Evolutionary conservation across 305 asterid species (phyloP).

Genomic region (Fraxinus platypoda): DNA sequence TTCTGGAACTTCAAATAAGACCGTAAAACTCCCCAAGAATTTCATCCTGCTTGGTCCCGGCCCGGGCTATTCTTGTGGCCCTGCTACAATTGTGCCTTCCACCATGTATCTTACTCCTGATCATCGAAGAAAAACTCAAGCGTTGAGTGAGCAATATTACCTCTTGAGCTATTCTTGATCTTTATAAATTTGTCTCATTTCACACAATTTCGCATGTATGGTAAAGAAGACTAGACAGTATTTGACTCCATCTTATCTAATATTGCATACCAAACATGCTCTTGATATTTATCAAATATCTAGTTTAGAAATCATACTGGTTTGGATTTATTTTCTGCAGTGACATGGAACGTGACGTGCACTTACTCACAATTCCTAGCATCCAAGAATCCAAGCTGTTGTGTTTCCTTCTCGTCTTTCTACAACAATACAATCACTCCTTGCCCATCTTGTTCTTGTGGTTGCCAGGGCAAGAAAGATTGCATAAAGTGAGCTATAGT

Average conservation of each 20-base stretch:
- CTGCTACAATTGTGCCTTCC: conserved; percentile 70
- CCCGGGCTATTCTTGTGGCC: conserved; percentile 85
- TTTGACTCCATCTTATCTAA: background rate
- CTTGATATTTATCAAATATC: background rate
- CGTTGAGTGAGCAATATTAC: conserved; percentile 44
- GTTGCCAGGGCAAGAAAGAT: conserved; percentile 58
- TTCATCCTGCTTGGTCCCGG: conserved; percentile 76
- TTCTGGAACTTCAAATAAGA: conserved; percentile 75
- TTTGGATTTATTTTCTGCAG: conserved; percentile 35
- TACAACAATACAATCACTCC: conserved; percentile 71
- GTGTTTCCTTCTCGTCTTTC: conserved; percentile 84
- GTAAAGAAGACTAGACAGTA: too few species aligned
- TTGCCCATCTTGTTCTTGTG: conserved; percentile 72
- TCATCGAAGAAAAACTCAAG: conserved; percentile 71
- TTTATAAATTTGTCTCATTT: background rate
- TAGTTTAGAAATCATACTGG: background rate
- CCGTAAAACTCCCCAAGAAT: conserved; percentile 68
- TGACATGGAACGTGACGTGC: conserved; percentile 95
- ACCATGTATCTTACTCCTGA: conserved; percentile 60
- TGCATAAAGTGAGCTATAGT: conserved; percentile 50
- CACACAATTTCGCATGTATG: background rate
- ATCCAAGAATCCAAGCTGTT: conserved; percentile 64
- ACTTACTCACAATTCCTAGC: conserved; percentile 72
- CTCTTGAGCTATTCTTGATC: background rate
- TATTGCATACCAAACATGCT: background rate